Evolutionary conservation across 331 rosid species (phyloP), one percentile per base, ranked within the genome.

Genomic region (Rhamnella rubrinervis): DNA sequence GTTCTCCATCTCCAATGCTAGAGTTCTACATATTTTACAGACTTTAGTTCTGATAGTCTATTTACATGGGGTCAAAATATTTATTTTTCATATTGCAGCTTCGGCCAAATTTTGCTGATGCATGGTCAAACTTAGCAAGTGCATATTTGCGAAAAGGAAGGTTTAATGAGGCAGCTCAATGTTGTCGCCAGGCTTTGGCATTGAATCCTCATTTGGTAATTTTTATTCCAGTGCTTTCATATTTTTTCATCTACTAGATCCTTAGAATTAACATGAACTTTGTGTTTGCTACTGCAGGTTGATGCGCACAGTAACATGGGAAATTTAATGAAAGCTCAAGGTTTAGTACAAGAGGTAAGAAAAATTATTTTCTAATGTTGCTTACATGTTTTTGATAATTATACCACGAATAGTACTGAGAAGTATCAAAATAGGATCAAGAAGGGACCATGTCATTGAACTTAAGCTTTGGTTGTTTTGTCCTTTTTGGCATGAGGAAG

Each of bases 151-250:
- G 58, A 18, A 53, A 53, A 21, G 58, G 58, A 53, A 53, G 58
- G n/a, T 21, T 53, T 18, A 53, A 53, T 53, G 58, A 53, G 58
- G 58, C 58, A 53, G 58, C 25, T 53, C 58, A 53, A 21, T 53
- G 58, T 21, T 53, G 58, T 53, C 58, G 25, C 25, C 58, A 53
- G 58, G 58, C 58, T n/a, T 21, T 53, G 20, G 58, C 58, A 53
- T 21, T 53, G 20, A 53, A 53, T 53, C 58, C 58, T 53, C 58
- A 5, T 19, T 53, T 53, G 58, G 58, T 53, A 19, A 6, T 11
- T 44, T 44, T 44, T 8, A 8, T 44, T 7, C 14, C 49, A 44
- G 2, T 44, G 49, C 49, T 44, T 14, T 7, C 14, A 12, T 10
- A 9, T 44, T 44, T 44, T 14, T 9, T 44, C 13, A 9, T 11